These are phyloP conservation scores for Amaranthus cruentus DNA, from an alignment of 148 eudicot species.

Conservation along the genomic window DNA sequence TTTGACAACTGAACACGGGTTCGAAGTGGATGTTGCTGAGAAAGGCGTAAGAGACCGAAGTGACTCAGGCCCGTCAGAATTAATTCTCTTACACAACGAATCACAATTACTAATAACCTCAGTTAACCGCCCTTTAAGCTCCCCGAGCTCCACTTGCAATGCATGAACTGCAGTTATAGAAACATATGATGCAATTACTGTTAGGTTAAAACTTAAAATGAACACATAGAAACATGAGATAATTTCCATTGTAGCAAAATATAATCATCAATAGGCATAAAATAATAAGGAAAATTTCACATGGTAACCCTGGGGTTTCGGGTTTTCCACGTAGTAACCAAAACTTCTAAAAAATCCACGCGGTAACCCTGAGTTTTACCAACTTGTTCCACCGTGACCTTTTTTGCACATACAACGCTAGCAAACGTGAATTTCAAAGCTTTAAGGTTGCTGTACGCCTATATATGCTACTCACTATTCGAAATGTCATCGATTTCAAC, in stretches of 20 bases:
- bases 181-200: constrained; percentile 7
- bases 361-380: no score
- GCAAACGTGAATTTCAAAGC: no score
- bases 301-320: no score
- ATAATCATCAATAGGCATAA: neutral
- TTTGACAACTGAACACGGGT: constrained; percentile 20
- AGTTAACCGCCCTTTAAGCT: constrained; percentile 81
- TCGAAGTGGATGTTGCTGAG: constrained; percentile 29
- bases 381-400: no score
- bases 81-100: constrained; percentile 68
- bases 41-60: constrained; percentile 67
- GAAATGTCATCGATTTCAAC: no score
- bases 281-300: neutral
- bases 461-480: no score
- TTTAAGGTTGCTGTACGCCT: no score
- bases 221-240: neutral
- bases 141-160: constrained; percentile 89
- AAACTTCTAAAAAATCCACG: no score
- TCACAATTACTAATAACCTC: constrained; percentile 92
- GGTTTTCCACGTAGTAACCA: no score
- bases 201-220: neutral
- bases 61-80: constrained; percentile 68
- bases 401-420: no score
- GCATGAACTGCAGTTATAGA: constrained; percentile 50
- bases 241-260: neutral